phyloP scores from a whole-genome alignment of 2,329 filamentous ascomycete species.

The Plenodomus tracheiphilus region DNA sequence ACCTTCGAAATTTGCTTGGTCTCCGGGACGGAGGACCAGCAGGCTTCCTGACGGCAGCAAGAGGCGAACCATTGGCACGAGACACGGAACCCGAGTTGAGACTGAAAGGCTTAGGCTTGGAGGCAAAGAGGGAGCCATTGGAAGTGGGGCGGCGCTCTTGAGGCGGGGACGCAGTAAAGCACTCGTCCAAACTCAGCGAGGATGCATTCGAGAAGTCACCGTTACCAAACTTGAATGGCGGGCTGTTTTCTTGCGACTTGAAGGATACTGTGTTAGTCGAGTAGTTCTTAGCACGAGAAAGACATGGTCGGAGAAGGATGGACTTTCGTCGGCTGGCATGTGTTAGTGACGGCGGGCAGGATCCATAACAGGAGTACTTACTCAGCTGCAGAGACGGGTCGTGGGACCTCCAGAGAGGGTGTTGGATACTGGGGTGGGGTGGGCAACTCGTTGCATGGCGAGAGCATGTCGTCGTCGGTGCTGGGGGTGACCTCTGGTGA shows the following conservation, averaged over 20 bases:
- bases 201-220: constrained; percentile 59
- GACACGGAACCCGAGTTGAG: constrained; percentile 57
- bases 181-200: constrained; percentile 73
- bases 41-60: constrained; percentile 67
- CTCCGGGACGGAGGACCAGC: constrained; percentile 70
- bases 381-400: constrained; percentile 44
- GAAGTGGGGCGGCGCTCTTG: constrained; percentile 66
- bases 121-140: constrained; percentile 56
- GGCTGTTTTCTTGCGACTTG: constrained; percentile 63
- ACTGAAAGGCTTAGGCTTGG: constrained; percentile 68
- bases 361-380: constrained; percentile 23
- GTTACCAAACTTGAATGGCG: constrained; percentile 72
- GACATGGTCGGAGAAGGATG: constrained; percentile 70
- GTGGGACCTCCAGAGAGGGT: constrained; percentile 34
- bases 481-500: constrained; percentile 59
- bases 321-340: constrained; percentile 38
- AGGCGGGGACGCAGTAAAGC: constrained; percentile 78
- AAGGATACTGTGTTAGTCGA: constrained; percentile 68
- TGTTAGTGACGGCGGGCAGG: constrained; percentile 20
- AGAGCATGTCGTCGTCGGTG: constrained; percentile 52
- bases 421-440: constrained; percentile 30
- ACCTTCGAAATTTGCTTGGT: constrained; percentile 74
- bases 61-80: constrained; percentile 74
- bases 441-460: constrained; percentile 38
- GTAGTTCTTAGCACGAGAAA: constrained; percentile 74